Conservation (phyloP, 148 eudicot genomes). For the Rhododendron griersonianum region DNA sequence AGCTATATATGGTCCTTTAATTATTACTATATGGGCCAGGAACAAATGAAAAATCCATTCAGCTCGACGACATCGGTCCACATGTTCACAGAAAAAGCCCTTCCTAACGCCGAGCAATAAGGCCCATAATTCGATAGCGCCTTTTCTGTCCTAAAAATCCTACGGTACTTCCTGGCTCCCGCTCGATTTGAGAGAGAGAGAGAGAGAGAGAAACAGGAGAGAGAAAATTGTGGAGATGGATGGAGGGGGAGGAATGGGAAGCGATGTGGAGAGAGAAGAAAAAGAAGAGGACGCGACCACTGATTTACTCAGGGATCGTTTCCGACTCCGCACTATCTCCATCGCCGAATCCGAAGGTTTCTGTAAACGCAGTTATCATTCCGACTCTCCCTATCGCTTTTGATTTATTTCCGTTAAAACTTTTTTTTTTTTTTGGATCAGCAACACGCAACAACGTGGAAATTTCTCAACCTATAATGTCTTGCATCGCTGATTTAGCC, state of each 20-base stretch:
- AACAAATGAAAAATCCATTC: neutral
- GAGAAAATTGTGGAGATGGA: conserved; percentile 6
- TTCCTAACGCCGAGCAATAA: neutral
- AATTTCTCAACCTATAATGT: conserved; percentile 59
- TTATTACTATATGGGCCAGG: neutral
- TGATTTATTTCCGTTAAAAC: neutral
- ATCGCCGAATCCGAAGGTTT: conserved; percentile 73
- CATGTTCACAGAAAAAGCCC: neutral
- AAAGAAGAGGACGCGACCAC: conserved; percentile 39
- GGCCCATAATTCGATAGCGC: neutral
- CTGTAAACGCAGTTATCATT: neutral
- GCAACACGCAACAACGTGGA: conserved; percentile 68
- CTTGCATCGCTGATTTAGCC: conserved; percentile 83
- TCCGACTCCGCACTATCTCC: conserved; percentile 67
- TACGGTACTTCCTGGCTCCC: neutral
- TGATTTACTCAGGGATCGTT: conserved; percentile 57
- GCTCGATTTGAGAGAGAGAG: neutral
- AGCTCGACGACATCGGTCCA: neutral
- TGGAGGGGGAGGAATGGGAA: conserved; percentile 29
- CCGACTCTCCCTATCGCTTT: neutral
- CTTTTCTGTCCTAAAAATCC: neutral
- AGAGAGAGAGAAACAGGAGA: neutral
- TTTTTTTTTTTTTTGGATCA: conserved; percentile 15
- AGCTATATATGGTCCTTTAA: too few species aligned
- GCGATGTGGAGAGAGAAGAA: conserved; percentile 34